Conservation (phyloP, 148 eudicot species). For the Rhododendron ovatum region DNA sequence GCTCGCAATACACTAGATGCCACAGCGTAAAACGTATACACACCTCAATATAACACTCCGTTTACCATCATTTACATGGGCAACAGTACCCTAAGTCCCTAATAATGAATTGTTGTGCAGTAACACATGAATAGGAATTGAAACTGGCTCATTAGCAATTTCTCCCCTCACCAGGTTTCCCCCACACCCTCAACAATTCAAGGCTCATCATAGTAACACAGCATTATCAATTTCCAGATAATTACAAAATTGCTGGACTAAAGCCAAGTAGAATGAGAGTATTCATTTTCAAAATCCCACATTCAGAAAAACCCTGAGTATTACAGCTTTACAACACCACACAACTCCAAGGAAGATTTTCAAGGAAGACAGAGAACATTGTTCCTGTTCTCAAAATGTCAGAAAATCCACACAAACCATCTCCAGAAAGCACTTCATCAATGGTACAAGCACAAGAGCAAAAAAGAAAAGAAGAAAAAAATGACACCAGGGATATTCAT, state of each 20-base stretch:
- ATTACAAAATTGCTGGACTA: background rate
- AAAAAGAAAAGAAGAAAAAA: background rate
- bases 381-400: background rate
- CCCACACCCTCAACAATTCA: background rate
- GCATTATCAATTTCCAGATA: background rate
- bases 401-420: background rate
- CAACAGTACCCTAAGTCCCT: background rate
- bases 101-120: background rate
- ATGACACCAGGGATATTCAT: background rate
- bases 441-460: background rate
- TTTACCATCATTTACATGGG: background rate
- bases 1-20: background rate
- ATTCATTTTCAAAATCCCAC: background rate
- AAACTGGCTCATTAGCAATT: background rate
- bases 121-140: background rate
- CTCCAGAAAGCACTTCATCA: background rate
- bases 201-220: background rate
- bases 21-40: background rate
- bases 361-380: background rate
- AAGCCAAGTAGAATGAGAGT: background rate
- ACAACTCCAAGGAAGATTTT: background rate
- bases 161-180: background rate
- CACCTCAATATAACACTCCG: background rate
- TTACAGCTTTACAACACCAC: background rate
- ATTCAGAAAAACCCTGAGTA: background rate